These are phyloP conservation scores for Alternaria hordeiaustralica DNA, from an alignment of 2,329 filamentous ascomycete genomes.

Conservation along the genomic window DNA sequence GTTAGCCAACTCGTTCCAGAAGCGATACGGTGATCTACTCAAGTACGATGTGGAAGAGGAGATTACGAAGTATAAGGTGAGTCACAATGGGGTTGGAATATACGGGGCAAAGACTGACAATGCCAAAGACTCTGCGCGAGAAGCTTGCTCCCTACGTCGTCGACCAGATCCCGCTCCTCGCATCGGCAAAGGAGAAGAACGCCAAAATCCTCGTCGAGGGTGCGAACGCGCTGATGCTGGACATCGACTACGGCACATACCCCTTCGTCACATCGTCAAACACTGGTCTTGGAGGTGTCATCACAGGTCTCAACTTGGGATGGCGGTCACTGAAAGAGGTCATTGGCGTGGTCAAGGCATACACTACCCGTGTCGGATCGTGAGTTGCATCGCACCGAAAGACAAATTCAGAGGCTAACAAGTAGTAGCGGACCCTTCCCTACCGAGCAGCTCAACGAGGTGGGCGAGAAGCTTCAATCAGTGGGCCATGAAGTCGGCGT, in stretches of 20 bases:
- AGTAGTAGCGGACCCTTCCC: conserved; percentile 68
- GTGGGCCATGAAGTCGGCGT: conserved; percentile 64
- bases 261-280: conserved; percentile 67
- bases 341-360: conserved; percentile 72
- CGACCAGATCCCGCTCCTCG: conserved; percentile 71
- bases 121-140: conserved; percentile 57
- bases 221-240: conserved; percentile 71
- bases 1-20: conserved; percentile 68
- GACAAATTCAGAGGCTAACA: conserved; percentile 12
- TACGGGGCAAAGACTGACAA: not conserved
- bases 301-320: conserved; percentile 68
- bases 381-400: conserved; percentile 18
- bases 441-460: conserved; percentile 66
- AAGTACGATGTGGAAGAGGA: conserved; percentile 74
- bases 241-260: conserved; percentile 65
- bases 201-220: conserved; percentile 72
- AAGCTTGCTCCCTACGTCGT: conserved; percentile 67
- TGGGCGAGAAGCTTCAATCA: conserved; percentile 63
- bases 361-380: conserved; percentile 66
- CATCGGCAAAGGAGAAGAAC: conserved; percentile 64
- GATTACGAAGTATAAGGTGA: conserved; percentile 65
- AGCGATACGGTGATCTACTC: conserved; percentile 71
- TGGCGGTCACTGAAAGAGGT: conserved; percentile 66
- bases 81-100: not conserved
- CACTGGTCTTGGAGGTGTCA: conserved; percentile 66